Base-by-base conservation (phyloP, 2,329 filamentous ascomycete species). In the Phialophora macrospora region DNA sequence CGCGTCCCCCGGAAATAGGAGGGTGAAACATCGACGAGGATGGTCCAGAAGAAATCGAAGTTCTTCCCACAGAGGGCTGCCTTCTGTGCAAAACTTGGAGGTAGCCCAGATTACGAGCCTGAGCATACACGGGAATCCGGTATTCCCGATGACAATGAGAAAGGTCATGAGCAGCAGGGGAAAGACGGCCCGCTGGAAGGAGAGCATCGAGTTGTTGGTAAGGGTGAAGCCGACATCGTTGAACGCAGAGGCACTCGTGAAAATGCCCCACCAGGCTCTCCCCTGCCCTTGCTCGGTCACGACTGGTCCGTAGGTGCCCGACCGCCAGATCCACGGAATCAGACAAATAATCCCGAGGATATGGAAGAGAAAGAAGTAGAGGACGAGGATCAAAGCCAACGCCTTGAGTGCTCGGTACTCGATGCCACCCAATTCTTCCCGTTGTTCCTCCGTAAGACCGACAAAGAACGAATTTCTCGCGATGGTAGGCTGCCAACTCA, bases 161-260 rank as follows among this genome's bases (percentile, higher is more conserved):
- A 78, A 77, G 14, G 74, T 77, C 77, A 79, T 77, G 30, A 78
- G 30, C 1, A 79, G 64, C 69, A 80, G 71, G 4, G 77, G 77
- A 14, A 76, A 79, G 3, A 73, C 75, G 0, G 82, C 80, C 48
- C 80, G 79, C 55, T 77, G 78, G 69, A 85, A 85, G 0, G 75
- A 75, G 9, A 83, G 73, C 93, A 99, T 97, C 71, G 93, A 97
- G 78, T 98, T 91, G 0, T 93, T 90, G 0, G 93, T 98, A 70
- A 99, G 81, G 1, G 93, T 94, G 72, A 93, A 94, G 11, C 95
- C 95, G n/a, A 98, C 80, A 80, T 99, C 94, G 78, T 94, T 97
- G 78, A 99, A 97, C 62, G 93, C 86, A 48, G 93, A 95, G 56
- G 88, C 92, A 14, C 93, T 81, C 0, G 92, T 97, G 79, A 94